A percentile compares a stretch with the other conserved stretches of the same genome.
Evolutionary conservation across 768 basidiomycete species (phyloP).

Genomic region (Pleurotus citrinopileatus): DNA sequence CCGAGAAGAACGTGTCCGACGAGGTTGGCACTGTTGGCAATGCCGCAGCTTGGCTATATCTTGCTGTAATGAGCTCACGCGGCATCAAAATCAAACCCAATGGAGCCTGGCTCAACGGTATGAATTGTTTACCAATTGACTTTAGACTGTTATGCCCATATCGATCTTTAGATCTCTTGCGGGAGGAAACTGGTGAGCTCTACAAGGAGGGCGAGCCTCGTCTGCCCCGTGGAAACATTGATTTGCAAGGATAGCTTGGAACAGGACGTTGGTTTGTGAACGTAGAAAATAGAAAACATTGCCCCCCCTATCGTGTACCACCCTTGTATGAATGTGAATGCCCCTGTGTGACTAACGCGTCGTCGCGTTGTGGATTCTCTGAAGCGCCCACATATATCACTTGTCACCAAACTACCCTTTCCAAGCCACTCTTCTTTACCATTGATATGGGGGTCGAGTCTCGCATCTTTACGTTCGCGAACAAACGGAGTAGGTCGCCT

Average conservation of each 20-base stretch:
- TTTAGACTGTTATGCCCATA: no score
- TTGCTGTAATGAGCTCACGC: slow-evolving; percentile 79
- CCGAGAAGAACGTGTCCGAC: slow-evolving; percentile 75
- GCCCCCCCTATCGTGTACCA: background rate
- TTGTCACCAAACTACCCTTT: background rate
- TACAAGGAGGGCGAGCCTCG: slow-evolving; percentile 68
- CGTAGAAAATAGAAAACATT: slow-evolving; percentile 6
- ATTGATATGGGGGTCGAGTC: background rate
- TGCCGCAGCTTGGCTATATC: slow-evolving; percentile 55
- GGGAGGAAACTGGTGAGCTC: slow-evolving; percentile 70
- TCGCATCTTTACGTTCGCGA: background rate
- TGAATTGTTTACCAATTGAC: no score
- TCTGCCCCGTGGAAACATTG: slow-evolving; percentile 59
- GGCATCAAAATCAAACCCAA: slow-evolving; percentile 77
- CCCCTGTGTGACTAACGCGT: background rate
- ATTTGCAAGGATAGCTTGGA: slow-evolving; percentile 49
- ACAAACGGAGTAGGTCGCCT: background rate
- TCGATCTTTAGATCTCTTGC: slow-evolving; percentile 44
- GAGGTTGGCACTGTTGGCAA: slow-evolving; percentile 86
- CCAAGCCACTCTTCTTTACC: background rate
- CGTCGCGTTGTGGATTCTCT: background rate
- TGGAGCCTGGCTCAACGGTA: slow-evolving; percentile 78
- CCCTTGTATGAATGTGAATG: background rate
- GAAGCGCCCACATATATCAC: background rate
- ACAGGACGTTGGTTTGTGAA: background rate